Conservation (phyloP, 352 stramenopile species). For the Phytophthora sp. region DNA sequence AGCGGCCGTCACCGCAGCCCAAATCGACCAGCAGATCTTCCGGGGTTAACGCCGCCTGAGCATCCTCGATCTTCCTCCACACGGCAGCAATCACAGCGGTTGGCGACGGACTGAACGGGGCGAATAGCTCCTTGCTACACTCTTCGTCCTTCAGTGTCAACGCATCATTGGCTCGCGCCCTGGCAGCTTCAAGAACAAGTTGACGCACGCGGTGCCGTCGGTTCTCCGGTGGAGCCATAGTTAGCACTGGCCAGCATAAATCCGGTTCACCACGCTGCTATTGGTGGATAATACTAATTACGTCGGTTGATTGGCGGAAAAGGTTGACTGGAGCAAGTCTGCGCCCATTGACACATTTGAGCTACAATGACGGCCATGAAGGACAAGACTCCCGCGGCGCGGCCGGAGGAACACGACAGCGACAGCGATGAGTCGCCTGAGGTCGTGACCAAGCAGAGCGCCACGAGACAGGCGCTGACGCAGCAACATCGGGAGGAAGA, state of each 20-base stretch:
- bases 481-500: slow-evolving; percentile 60
- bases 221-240: slow-evolving; percentile 36
- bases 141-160: slow-evolving; percentile 41
- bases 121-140: slow-evolving; percentile 52
- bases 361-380: slow-evolving; percentile 31
- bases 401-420: slow-evolving; percentile 43
- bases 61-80: slow-evolving; percentile 52
- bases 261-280: background rate
- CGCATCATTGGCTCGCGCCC: slow-evolving; percentile 48
- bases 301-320: slow-evolving; percentile 40
- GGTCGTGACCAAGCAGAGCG: slow-evolving; percentile 76
- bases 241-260: slow-evolving; percentile 23
- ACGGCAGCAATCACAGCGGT: slow-evolving; percentile 61
- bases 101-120: slow-evolving; percentile 79
- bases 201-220: slow-evolving; percentile 49
- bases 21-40: slow-evolving; percentile 81
- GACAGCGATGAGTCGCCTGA: slow-evolving; percentile 80
- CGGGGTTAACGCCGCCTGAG: slow-evolving; percentile 20
- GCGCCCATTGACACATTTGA: slow-evolving; percentile 16
- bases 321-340: slow-evolving; percentile 30
- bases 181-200: slow-evolving; percentile 73
- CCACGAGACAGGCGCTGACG: slow-evolving; percentile 56
- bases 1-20: slow-evolving; percentile 81
- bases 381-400: slow-evolving; percentile 29
- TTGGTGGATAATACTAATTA: slow-evolving; percentile 28